Base-by-base conservation (phyloP, 495 filamentous ascomycete species). In the Xylaria palmicola region DNA sequence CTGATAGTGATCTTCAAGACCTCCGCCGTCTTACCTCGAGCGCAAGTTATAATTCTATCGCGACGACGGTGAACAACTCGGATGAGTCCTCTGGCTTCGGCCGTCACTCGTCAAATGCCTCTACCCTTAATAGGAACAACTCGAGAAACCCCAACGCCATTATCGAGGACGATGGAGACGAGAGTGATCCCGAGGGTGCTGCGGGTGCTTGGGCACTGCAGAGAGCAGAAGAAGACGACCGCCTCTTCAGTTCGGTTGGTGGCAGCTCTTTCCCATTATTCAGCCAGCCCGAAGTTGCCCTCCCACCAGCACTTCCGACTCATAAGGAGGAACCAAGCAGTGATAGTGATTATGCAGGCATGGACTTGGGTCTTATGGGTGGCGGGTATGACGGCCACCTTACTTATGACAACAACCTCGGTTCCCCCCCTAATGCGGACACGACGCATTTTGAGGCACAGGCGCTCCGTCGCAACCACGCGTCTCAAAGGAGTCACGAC, bases 141-240 rank as follows among this genome's bases (percentile, higher is more conserved):
- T 71, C 68, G 12, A 68, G 62, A 24, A 71, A 68, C 48, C 62
- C 65, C 8, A 62, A 67, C 30, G 44, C 75, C 1, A 68, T 70
- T 5, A 72, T 73, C 40, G 65, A 72, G 60, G 73, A 76, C 17
- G 75, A 74, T 6, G 75, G 74, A 27, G 80, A 94, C 61, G 90
- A 91, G 27, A 97, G 92, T 66, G 94, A 99, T 63, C 85, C 91
- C 0, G 94, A 99, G 73, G 93, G 91, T 26, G 89, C 89, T 20
- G 91, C 90, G 26, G 94, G 94, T 1, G 75, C 95, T 17, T 85
- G 87, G 63, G 92, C 92, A 67, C 83, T 98, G 82, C 87, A 85
- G 34, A 84, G 90, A 74, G 90, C 90, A 1, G 94, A 97, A 53
- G 86, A 92, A 72, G 86, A 97, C 68, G 92, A 97, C 45, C 85